Evolutionary conservation across 176 grass and related monocot species (phyloP).

Genomic region (Alopecurus myosuroides): DNA sequence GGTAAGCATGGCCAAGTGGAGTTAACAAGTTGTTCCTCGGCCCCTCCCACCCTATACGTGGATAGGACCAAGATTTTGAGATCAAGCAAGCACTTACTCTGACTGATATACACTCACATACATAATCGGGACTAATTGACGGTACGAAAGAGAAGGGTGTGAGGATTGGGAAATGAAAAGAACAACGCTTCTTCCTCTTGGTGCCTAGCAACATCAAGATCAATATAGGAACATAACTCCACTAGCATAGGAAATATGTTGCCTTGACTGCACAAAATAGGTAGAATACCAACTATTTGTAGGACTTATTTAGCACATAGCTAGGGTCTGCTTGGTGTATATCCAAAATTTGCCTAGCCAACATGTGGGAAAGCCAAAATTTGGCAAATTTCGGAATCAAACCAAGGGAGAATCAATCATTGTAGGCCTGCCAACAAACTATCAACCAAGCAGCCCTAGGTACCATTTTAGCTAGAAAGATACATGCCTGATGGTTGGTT

Average conservation of each 20-base stretch:
- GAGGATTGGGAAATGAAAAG: neutral
- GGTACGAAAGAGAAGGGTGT: neutral
- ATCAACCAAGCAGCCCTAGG: neutral
- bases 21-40: neutral
- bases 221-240: too few relatives aligned
- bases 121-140: neutral
- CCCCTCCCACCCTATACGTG: neutral
- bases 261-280: neutral
- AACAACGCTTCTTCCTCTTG: neutral
- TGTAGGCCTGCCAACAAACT: neutral
- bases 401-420: neutral
- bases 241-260: too few relatives aligned
- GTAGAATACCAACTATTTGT: neutral
- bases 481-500: neutral
- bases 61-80: neutral
- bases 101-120: conserved; percentile 14
- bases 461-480: neutral
- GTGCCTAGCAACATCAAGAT: too few relatives aligned
- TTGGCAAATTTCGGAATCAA: neutral
- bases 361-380: neutral
- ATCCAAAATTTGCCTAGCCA: neutral
- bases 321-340: neutral
- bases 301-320: neutral
- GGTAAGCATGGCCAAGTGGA: neutral
- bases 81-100: neutral